Conservation (phyloP, 371 early-diverging fungal species). For the Parasitella parasitica region DNA sequence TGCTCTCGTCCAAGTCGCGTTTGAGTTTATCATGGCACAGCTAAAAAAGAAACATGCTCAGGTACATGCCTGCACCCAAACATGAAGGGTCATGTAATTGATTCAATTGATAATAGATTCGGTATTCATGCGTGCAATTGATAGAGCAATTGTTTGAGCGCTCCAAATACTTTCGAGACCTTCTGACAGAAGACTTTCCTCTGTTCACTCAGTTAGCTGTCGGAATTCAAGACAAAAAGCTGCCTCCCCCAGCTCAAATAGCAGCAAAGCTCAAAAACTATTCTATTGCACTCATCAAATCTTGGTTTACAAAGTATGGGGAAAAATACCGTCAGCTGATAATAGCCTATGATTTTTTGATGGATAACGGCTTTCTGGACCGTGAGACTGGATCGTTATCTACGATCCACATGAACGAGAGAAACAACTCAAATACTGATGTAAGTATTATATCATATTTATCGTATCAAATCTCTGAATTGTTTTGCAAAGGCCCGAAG, state of each 20-base stretch:
- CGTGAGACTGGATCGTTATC: not conserved
- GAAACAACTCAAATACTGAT: slow-evolving; percentile 16
- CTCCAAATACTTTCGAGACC: slow-evolving; percentile 63
- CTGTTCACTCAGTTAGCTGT: slow-evolving; percentile 53
- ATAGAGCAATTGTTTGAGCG: slow-evolving; percentile 66
- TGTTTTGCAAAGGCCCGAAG: slow-evolving; percentile 23
- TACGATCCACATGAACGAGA: slow-evolving; percentile 24
- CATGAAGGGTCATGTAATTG: not conserved
- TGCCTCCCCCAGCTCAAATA: slow-evolving; percentile 60
- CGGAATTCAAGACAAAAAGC: slow-evolving; percentile 53
- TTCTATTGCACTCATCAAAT: slow-evolving; percentile 52
- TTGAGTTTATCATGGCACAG: slow-evolving; percentile 49
- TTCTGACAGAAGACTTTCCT: slow-evolving; percentile 56
- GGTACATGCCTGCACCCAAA: too few relatives aligned
- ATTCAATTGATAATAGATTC: slow-evolving; percentile 45
- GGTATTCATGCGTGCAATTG: slow-evolving; percentile 62
- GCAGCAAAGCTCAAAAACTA: slow-evolving; percentile 53
- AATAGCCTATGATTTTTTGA: slow-evolving; percentile 58
- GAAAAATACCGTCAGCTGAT: slow-evolving; percentile 49
- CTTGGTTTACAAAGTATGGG: slow-evolving; percentile 62
- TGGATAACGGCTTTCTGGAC: slow-evolving; percentile 27
- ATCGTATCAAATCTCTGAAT: too few relatives aligned
- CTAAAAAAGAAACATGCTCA: slow-evolving; percentile 67
- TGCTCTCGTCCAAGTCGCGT: slow-evolving; percentile 39
- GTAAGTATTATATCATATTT: slow-evolving; percentile 13